phyloP scores from a whole-genome alignment of 805 yeast species.

The Torulaspora gathmanii region DNA sequence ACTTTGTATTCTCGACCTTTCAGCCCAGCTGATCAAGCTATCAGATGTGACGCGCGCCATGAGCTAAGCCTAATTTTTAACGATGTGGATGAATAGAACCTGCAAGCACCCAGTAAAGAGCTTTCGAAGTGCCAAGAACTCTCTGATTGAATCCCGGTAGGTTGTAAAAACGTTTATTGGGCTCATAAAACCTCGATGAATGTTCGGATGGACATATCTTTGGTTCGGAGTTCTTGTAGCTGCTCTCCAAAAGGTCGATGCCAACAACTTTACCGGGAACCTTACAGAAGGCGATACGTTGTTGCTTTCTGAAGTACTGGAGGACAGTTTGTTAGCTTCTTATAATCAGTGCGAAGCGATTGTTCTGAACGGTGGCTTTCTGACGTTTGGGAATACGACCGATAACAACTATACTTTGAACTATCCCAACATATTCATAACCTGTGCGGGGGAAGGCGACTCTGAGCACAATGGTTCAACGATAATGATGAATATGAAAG shows the following conservation, averaged over 20 bases:
- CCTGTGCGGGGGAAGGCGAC: conserved; percentile 3
- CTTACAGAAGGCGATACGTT: background rate
- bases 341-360: conserved; percentile 17
- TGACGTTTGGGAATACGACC: conserved; percentile 7
- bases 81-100: background rate
- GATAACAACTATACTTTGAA: conserved; percentile 14
- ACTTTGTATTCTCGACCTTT: too few species aligned
- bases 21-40: background rate
- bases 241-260: background rate
- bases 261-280: background rate
- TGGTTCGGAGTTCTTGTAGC: background rate
- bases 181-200: conserved; percentile 2
- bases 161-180: background rate
- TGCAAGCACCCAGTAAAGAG: background rate
- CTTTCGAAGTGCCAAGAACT: background rate
- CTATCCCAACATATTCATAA: conserved; percentile 21
- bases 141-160: background rate
- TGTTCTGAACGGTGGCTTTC: conserved; percentile 18
- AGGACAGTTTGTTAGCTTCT: conserved; percentile 8
- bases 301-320: conserved; percentile 13
- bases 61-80: background rate
- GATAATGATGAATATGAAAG: conserved; percentile 7
- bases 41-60: background rate
- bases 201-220: conserved; percentile 4
- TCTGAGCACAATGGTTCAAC: conserved; percentile 4